Conservation (phyloP, 805 yeast species). For the Nakazawaea pomicola region DNA sequence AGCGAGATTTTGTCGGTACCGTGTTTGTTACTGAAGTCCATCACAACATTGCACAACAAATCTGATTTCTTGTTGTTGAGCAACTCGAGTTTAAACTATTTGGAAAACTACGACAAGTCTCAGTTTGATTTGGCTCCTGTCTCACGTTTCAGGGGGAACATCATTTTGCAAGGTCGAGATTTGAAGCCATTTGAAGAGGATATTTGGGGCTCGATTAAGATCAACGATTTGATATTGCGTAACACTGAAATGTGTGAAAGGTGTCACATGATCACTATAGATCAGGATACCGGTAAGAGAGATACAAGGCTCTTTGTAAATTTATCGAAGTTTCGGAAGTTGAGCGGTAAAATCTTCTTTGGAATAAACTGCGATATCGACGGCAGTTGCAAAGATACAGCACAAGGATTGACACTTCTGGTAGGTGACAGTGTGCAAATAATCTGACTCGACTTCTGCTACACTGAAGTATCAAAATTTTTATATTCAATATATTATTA, state of each 20-base stretch:
- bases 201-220: slow-evolving; percentile 23
- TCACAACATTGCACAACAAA: slow-evolving; percentile 25
- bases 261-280: slow-evolving; percentile 41
- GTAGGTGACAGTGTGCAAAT: slow-evolving; percentile 19
- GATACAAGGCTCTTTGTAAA: slow-evolving; percentile 28
- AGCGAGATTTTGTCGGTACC: slow-evolving; percentile 23
- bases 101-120: slow-evolving; percentile 5
- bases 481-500: no score
- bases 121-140: slow-evolving; percentile 10
- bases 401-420: not conserved
- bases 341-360: slow-evolving; percentile 33
- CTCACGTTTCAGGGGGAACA: slow-evolving; percentile 32
- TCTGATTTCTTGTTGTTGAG: slow-evolving; percentile 34
- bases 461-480: no score
- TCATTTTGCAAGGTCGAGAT: slow-evolving; percentile 24
- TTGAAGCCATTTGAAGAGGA: slow-evolving; percentile 33
- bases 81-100: slow-evolving; percentile 24
- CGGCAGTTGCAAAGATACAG: slow-evolving; percentile 11
- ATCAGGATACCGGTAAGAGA: slow-evolving; percentile 27
- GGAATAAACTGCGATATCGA: slow-evolving; percentile 27
- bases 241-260: slow-evolving; percentile 31
- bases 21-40: slow-evolving; percentile 28
- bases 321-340: slow-evolving; percentile 28
- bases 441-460: no score
- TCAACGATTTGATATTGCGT: slow-evolving; percentile 15